Percentiles rank a stretch among this genome's conserved stretches.
Evolutionary conservation across 495 filamentous ascomycete genomes (phyloP).

Genomic region (Aspergillus mulundensis): DNA sequence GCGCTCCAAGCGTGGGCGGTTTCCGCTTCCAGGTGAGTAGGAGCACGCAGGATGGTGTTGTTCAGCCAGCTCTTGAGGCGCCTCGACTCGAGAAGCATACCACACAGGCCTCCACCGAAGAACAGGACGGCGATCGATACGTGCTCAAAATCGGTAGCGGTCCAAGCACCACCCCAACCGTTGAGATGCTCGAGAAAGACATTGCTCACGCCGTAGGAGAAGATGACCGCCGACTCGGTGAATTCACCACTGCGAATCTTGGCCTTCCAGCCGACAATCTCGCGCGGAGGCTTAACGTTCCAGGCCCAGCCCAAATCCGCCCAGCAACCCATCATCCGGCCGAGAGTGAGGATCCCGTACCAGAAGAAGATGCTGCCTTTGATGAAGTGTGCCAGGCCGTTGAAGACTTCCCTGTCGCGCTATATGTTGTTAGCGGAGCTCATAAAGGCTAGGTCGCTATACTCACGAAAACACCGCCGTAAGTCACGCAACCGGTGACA

Average conservation of each 20-base stretch:
- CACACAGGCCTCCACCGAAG: slow-evolving; percentile 88
- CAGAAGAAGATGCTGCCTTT: slow-evolving; percentile 98
- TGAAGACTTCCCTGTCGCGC: slow-evolving; percentile 65
- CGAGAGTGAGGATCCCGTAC: slow-evolving; percentile 84
- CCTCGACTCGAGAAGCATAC: slow-evolving; percentile 89
- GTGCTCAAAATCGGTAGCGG: slow-evolving; percentile 81
- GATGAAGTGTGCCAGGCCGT: slow-evolving; percentile 87
- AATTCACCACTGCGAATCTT: slow-evolving; percentile 80
- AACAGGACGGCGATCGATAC: slow-evolving; percentile 91
- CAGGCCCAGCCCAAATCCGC: slow-evolving; percentile 93
- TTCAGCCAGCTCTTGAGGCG: slow-evolving; percentile 69
- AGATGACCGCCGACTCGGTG: slow-evolving; percentile 82
- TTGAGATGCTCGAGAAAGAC: slow-evolving; percentile 89
- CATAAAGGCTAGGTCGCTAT: background rate
- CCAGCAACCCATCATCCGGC: slow-evolving; percentile 88
- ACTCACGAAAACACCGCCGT: slow-evolving; percentile 66
- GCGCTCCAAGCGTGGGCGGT: slow-evolving; percentile 48
- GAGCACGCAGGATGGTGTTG: slow-evolving; percentile 46
- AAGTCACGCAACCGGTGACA: slow-evolving; percentile 61
- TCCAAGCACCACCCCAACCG: slow-evolving; percentile 65
- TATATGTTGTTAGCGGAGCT: slow-evolving; percentile 20
- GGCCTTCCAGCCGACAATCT: slow-evolving; percentile 57
- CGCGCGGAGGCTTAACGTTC: slow-evolving; percentile 73
- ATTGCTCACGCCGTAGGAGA: slow-evolving; percentile 82
- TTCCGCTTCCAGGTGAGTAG: slow-evolving; percentile 25